Percentiles rank a stretch among this genome's conserved stretches.
Conservation (phyloP, 2,329 filamentous ascomycete species). For the Triangularia verruculosa region DNA sequence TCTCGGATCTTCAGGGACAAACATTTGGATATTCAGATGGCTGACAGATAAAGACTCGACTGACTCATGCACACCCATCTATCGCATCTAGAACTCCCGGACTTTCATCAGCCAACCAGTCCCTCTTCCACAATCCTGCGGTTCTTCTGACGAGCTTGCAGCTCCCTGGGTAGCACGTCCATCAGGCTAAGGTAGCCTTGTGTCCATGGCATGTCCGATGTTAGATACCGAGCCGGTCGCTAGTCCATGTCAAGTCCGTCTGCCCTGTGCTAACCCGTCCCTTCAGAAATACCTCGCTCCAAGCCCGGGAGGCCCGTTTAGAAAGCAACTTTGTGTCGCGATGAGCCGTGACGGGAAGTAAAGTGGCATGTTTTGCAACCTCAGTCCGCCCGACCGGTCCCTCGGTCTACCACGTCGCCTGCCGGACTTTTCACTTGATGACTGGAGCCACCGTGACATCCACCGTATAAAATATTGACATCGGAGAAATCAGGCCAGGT, state of each 20-base stretch:
- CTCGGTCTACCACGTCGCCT: too few species aligned
- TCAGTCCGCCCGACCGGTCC: neutral
- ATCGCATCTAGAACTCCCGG: too few species aligned
- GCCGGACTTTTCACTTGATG: too few species aligned
- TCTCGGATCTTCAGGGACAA: neutral
- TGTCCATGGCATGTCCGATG: neutral
- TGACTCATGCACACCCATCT: too few species aligned
- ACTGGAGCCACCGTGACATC: neutral
- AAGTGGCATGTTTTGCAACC: neutral
- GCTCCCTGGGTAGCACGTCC: neutral
- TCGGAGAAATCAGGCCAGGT: neutral
- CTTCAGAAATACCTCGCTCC: neutral
- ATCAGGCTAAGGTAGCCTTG: neutral
- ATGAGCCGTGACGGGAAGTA: neutral
- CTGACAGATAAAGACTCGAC: neutral
- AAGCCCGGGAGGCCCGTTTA: neutral
- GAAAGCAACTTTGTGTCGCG: neutral
- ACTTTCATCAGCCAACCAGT: neutral
- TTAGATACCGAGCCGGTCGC: neutral
- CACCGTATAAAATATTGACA: neutral
- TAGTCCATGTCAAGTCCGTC: neutral
- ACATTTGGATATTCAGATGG: neutral
- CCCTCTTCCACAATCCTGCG: neutral
- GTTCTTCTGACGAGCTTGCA: too few species aligned
- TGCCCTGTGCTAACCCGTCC: neutral